Base-by-base conservation (phyloP, 2,329 filamentous ascomycete species). In the Magnaporthiopsis incrustans region DNA sequence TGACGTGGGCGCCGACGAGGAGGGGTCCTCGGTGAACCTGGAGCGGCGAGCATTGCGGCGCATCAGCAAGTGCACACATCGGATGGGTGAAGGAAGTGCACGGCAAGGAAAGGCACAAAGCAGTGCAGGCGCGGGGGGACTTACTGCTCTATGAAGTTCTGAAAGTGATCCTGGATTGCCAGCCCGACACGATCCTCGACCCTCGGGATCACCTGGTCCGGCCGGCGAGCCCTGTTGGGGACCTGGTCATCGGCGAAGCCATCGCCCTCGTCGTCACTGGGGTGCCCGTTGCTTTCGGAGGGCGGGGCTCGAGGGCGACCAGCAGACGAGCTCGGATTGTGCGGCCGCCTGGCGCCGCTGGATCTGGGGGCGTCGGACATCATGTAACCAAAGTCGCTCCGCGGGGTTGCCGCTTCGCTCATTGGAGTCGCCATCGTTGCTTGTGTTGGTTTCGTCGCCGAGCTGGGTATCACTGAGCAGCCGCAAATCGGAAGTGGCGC, bases 171-270 rank as follows among this genome's bases (percentile, higher is more conserved):
- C 72, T 91, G 89, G 32, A 94, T 84, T 63, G 88, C 85, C 68
- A 91, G 82, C 67, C 89, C 91, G 61, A 91, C 89, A 65, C 83
- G 83, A 75, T 96, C 91, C 67, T 92, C 87, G 8, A 94, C 90
- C 65, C 85, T 83, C 7, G 89, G 86, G 38, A 95, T 83, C 62
- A 79, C 81, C 66, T 77, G 72, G 64, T 84, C 78, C 59, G 77
- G 75, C 27, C 79, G 73, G 65, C 84, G 78, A 65, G 81, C 75
- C 65, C 79, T 78, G 60, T 76, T 75, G 1, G 85, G 85, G 12
- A 88, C 78, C 72, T 87, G 85, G 70, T 89, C 85, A 70, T 89
- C 86, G 65, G 82, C 85, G 68, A 87, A 87, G 4, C 84, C 85
- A 68, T 86, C 83, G 12, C 76, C 82, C 69, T 85, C 85, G 65